phyloP scores from a whole-genome alignment of 2,329 filamentous ascomycete genomes.

The Tolypocladium tundrense region DNA sequence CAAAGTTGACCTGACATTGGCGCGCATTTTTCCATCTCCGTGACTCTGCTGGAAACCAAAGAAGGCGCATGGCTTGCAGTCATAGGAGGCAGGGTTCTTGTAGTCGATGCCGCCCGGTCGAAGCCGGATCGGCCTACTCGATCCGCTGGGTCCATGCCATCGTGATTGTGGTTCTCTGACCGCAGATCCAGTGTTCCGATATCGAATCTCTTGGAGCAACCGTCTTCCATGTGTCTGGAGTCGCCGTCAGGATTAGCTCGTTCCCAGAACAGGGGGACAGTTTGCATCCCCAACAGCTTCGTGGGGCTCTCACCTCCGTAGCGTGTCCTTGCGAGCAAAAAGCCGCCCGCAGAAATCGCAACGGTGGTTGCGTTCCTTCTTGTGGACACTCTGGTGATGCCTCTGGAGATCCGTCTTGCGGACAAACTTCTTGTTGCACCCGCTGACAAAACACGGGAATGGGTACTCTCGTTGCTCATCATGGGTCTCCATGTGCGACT shows the following conservation, averaged over 20 bases:
- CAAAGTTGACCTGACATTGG: background rate
- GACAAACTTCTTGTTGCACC: slow-evolving; percentile 68
- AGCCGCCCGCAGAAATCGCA: slow-evolving; percentile 61
- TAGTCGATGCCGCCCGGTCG: background rate
- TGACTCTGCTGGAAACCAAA: background rate
- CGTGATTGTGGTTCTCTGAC: slow-evolving; percentile 9
- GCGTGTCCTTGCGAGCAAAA: slow-evolving; percentile 74
- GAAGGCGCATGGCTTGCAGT: background rate
- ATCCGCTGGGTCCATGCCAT: background rate
- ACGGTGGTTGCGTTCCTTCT: slow-evolving; percentile 58
- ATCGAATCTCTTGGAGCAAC: slow-evolving; percentile 59
- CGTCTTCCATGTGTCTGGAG: slow-evolving; percentile 63
- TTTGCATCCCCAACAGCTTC: background rate
- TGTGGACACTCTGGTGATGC: slow-evolving; percentile 58
- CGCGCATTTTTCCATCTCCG: background rate
- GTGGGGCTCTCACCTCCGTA: slow-evolving; percentile 52
- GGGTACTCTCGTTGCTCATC: slow-evolving; percentile 62
- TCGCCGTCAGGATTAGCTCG: background rate
- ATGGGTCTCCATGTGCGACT: slow-evolving; percentile 77
- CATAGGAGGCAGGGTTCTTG: background rate
- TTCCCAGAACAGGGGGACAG: background rate
- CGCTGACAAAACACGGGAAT: slow-evolving; percentile 53
- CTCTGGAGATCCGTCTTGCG: slow-evolving; percentile 68
- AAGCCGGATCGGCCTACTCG: background rate
- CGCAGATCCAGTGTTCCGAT: slow-evolving; percentile 40